Percentiles rank a stretch among this genome's conserved stretches.
Conservation (phyloP, 768 basidiomycete genomes). For the Rickenella mellea region DNA sequence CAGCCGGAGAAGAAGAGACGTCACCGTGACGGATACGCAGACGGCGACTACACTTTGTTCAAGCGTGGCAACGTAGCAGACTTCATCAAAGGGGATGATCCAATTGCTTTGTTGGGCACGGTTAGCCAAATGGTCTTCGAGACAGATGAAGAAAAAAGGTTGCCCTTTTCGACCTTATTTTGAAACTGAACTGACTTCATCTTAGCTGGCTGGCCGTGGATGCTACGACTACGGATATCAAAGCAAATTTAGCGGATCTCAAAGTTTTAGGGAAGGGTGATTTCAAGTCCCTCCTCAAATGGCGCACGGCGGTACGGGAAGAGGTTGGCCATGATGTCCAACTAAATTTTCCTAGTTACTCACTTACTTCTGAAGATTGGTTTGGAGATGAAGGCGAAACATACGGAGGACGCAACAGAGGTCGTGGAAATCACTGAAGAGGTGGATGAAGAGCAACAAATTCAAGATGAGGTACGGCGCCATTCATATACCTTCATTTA, state of each 20-base stretch:
- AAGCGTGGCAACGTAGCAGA: conserved; percentile 58
- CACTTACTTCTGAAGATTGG: conserved; percentile 48
- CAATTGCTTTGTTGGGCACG: conserved; percentile 69
- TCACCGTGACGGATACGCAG: conserved; percentile 88
- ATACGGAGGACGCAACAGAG: conserved; percentile 71
- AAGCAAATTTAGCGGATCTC: conserved; percentile 80
- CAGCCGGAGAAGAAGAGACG: conserved; percentile 95
- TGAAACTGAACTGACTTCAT: conserved; percentile 5
- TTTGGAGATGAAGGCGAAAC: conserved; percentile 68
- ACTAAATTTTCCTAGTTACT: conserved; percentile 1
- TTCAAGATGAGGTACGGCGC: conserved; percentile 88
- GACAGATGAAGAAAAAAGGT: conserved; percentile 82
- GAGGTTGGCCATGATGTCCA: conserved; percentile 44
- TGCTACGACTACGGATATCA: conserved; percentile 71
- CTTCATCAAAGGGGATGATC: conserved; percentile 64
- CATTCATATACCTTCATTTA: conserved; percentile 10
- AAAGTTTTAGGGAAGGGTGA: conserved; percentile 97
- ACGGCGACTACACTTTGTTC: conserved; percentile 89
- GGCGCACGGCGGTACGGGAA: conserved; percentile 80
- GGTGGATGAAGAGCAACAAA: conserved; percentile 81
- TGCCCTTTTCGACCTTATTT: conserved; percentile 13
- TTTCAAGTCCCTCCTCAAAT: conserved; percentile 88
- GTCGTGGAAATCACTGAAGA: conserved; percentile 53
- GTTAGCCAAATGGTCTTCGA: conserved; percentile 71
- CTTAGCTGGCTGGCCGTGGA: conserved; percentile 63